Percentiles rank a stretch among this genome's conserved stretches.
phyloP scores from a whole-genome alignment of 345 rosid genomes.

The Rhizophora apiculata region DNA sequence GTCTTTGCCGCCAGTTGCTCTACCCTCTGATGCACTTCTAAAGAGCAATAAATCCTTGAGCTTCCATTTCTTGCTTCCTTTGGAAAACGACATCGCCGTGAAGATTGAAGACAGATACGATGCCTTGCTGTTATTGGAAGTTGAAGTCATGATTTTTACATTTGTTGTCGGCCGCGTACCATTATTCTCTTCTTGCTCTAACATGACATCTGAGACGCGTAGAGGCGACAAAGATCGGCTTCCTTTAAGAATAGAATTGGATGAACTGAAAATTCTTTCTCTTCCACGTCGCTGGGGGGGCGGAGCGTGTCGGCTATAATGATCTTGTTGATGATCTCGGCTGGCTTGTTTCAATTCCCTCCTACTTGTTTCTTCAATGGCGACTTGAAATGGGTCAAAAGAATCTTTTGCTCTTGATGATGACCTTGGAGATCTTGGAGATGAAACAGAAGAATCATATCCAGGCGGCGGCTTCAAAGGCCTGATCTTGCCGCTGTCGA shows the following conservation, averaged over 20 bases:
- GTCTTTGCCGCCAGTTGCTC: constrained; percentile 48
- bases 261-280: constrained; percentile 28
- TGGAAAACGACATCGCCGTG: constrained; percentile 62
- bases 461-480: constrained; percentile 57
- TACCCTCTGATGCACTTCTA: constrained; percentile 90
- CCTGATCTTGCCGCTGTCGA: constrained; percentile 78
- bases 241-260: constrained; percentile 43
- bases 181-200: constrained; percentile 38
- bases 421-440: constrained; percentile 41
- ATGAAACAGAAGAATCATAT: constrained; percentile 29
- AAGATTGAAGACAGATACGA: constrained; percentile 51
- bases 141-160: constrained; percentile 20
- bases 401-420: constrained; percentile 36
- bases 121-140: constrained; percentile 19
- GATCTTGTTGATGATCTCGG: not conserved
- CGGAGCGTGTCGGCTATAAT: too few species aligned
- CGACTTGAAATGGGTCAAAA: constrained; percentile 35
- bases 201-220: constrained; percentile 59
- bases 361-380: constrained; percentile 35
- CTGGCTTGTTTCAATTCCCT: constrained; percentile 1
- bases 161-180: not conserved
- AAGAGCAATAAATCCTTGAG: constrained; percentile 71
- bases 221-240: constrained; percentile 77
- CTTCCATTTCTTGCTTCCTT: constrained; percentile 68
- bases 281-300: constrained; percentile 27